Percentiles rank a stretch among this genome's conserved stretches.
Evolutionary conservation across 2,329 filamentous ascomycete genomes (phyloP).

Genomic region (Neofusicoccum laricinum): DNA sequence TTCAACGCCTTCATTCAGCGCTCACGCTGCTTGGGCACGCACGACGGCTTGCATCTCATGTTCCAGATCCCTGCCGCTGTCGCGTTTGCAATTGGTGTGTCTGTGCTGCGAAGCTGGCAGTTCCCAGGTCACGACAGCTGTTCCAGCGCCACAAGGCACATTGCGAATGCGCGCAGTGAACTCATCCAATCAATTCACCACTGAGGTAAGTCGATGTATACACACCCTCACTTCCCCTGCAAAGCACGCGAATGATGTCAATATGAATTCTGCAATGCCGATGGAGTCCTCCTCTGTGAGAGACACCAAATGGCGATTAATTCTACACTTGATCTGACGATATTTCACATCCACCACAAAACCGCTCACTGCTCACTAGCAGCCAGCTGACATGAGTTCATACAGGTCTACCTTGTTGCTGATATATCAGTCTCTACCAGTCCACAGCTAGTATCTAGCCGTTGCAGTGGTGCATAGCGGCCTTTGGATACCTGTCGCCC

Average conservation of each 20-base stretch:
- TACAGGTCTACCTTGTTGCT: too few relatives aligned
- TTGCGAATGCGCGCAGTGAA: too few relatives aligned
- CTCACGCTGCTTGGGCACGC: background rate
- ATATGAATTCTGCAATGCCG: constrained; percentile 51
- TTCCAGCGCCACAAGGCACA: too few relatives aligned
- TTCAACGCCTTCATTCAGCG: too few relatives aligned
- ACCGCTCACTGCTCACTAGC: background rate
- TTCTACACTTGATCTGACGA: constrained; percentile 51
- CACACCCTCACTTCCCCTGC: background rate
- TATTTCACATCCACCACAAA: background rate
- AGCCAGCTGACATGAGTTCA: constrained; percentile 5
- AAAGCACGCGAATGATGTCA: constrained; percentile 39
- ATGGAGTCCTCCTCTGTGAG: constrained; percentile 29
- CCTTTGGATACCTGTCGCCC: constrained; percentile 40
- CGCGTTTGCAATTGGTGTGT: too few relatives aligned
- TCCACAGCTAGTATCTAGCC: background rate
- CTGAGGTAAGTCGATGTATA: background rate
- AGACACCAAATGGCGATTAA: constrained; percentile 43
- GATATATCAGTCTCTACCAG: background rate
- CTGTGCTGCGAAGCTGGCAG: too few relatives aligned
- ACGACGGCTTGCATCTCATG: background rate
- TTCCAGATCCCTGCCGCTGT: too few relatives aligned
- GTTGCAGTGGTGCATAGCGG: constrained; percentile 16
- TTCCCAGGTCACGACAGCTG: too few relatives aligned
- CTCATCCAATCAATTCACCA: background rate